A percentile compares a stretch with the other conserved stretches of the same genome.
phyloP scores from a whole-genome alignment of 441 rosid species.

The Gossypium schwendimanii region DNA sequence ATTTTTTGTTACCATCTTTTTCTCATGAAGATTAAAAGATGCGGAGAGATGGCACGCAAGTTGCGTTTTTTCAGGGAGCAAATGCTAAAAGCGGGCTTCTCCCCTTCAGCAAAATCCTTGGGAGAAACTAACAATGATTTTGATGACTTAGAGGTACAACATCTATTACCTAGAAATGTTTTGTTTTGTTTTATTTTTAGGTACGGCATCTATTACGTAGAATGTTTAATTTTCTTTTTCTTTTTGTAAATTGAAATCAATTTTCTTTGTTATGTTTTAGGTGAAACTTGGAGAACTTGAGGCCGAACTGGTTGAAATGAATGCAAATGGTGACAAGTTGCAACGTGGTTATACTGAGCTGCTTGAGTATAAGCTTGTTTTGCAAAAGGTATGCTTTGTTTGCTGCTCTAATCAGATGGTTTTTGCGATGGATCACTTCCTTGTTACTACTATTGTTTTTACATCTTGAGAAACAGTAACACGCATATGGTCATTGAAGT shows the following conservation, averaged over 20 bases:
- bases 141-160: constrained; percentile 65
- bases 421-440: not conserved
- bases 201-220: constrained; percentile 25
- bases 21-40: constrained; percentile 58
- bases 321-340: constrained; percentile 73
- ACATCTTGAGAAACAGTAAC: not conserved
- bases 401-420: not conserved
- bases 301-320: constrained; percentile 83
- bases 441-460: not conserved
- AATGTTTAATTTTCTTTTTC: constrained; percentile 8
- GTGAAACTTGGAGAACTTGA: constrained; percentile 79
- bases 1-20: constrained; percentile 1
- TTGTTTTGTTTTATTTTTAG: constrained; percentile 13
- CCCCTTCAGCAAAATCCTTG: constrained; percentile 34
- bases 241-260: not conserved
- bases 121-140: constrained; percentile 33
- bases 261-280: constrained; percentile 23
- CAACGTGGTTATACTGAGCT: constrained; percentile 73
- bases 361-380: constrained; percentile 69
- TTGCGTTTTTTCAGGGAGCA: constrained; percentile 77
- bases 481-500: not conserved
- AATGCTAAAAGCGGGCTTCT: constrained; percentile 65
- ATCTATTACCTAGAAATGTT: constrained; percentile 10
- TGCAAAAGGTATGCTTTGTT: constrained; percentile 57
- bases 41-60: constrained; percentile 83